Base-by-base conservation (phyloP, 345 rosid species). In the Gossypium herbaceum region DNA sequence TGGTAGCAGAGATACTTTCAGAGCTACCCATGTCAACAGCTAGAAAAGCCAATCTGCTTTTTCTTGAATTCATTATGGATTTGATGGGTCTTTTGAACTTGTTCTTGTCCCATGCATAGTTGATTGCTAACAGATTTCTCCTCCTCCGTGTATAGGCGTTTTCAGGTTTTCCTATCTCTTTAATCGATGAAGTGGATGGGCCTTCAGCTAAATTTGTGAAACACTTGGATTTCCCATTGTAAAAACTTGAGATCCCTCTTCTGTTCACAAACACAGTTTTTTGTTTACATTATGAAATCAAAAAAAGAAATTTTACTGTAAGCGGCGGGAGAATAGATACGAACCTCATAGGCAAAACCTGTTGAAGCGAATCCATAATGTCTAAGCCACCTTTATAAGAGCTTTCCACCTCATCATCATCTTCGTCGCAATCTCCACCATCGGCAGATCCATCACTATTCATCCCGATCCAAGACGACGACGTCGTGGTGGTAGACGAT, bases 171-270 rank as follows among this genome's bases (percentile, higher is more conserved):
- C 84, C 87, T 9, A 91, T 82, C 34, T 91, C 98, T 78, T 81
- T 88, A 27, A 83, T 80, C 8, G 89, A 81, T 9, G 87, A 76
- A 75, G 84, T 75, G 24, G 91, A 72, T 7, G 92, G 75, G 0
- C 87, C 89, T 2, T 80, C 88, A 0, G 80, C 84, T 57, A 95
- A 68, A 73, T 83, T 91, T 0, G 98, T 86, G 67, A 84, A 95
- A 0, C 97, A 91, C 81, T 86, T 93, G 0, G 99, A 93, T 80
- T 93, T 95, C 7, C 99, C 99, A 61, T 71, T 80, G 81, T 91
- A 95, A 79, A 83, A 93, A 44, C 76, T 90, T 1, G 99, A 95
- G 59, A 95, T 90, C 12, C 98, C 94, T 80, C 85, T 87, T 86
- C 98, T 91, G 89, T 73, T 68, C 4, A 69, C 9, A 4, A 4